phyloP scores from a whole-genome alignment of 306 rosid species.

The Trifolium subterraneum region DNA sequence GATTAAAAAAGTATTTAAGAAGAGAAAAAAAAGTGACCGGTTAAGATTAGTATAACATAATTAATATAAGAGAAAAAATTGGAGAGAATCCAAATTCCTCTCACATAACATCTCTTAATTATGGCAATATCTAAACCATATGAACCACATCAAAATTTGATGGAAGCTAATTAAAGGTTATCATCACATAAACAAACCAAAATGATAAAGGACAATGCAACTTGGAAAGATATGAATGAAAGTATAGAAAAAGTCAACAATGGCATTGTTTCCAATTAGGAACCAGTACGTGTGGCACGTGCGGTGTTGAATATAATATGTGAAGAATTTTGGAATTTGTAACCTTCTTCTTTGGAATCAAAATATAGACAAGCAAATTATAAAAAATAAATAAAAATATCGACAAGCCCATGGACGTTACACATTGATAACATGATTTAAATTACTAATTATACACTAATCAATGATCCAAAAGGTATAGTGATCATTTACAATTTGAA shows the following conservation, averaged over 20 bases:
- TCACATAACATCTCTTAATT: too few species aligned
- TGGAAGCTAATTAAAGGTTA: background rate
- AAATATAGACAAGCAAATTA: constrained; percentile 19
- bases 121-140: background rate
- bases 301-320: constrained; percentile 38
- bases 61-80: too few species aligned
- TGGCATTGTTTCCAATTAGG: constrained; percentile 38
- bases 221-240: constrained; percentile 1
- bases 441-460: background rate
- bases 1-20: too few species aligned
- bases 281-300: constrained; percentile 37
- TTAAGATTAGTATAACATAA: too few species aligned
- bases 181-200: background rate
- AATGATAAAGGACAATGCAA: background rate
- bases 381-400: too few species aligned
- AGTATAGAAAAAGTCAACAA: constrained; percentile 1
- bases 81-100: too few species aligned
- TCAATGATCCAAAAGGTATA: constrained; percentile 13
- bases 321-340: constrained; percentile 3
- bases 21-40: too few species aligned
- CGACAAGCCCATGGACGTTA: background rate
- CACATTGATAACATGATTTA: background rate
- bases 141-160: background rate
- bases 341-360: constrained; percentile 2
- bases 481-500: constrained; percentile 47